Conservation (phyloP, 352 stramenopile genomes). For the Phytophthora ohioensis region DNA sequence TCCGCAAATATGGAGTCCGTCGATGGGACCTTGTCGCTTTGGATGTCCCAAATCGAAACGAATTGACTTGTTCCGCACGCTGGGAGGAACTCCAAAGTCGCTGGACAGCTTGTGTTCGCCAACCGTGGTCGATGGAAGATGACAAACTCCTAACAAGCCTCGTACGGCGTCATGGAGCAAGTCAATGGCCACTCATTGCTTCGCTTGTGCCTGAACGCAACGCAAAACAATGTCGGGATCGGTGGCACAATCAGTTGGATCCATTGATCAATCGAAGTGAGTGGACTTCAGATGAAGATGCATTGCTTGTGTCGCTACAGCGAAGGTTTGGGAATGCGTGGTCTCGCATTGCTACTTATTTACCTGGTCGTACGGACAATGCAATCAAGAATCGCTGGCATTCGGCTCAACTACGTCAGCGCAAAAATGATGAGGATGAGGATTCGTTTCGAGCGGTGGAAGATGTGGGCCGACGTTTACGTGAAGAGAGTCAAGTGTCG, state of each 20-base stretch:
- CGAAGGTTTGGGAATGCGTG: slow-evolving; percentile 49
- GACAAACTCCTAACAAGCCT: slow-evolving; percentile 51
- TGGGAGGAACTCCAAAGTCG: slow-evolving; percentile 57
- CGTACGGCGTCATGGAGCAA: slow-evolving; percentile 49
- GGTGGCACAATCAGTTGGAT: slow-evolving; percentile 52
- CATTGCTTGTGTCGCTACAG: slow-evolving; percentile 44
- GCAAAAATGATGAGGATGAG: too few species aligned
- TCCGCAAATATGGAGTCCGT: slow-evolving; percentile 22
- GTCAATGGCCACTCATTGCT: slow-evolving; percentile 68
- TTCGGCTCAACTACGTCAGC: slow-evolving; percentile 16
- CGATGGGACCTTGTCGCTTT: slow-evolving; percentile 31
- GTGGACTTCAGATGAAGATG: slow-evolving; percentile 53
- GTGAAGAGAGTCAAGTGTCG: too few species aligned
- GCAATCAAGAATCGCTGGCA: slow-evolving; percentile 68
- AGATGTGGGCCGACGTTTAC: too few species aligned
- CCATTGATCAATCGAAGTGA: slow-evolving; percentile 48
- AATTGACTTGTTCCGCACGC: slow-evolving; percentile 38
- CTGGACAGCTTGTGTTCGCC: slow-evolving; percentile 22
- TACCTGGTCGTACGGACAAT: slow-evolving; percentile 62
- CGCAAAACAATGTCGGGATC: slow-evolving; percentile 79
- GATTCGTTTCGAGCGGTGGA: too few species aligned
- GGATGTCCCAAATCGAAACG: slow-evolving; percentile 5
- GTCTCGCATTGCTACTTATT: slow-evolving; percentile 52
- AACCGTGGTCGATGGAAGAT: slow-evolving; percentile 53
- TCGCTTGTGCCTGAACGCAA: slow-evolving; percentile 65